These are phyloP conservation scores for Gossypium ekmanianum DNA, from an alignment of 345 rosid species.

Conservation along the genomic window DNA sequence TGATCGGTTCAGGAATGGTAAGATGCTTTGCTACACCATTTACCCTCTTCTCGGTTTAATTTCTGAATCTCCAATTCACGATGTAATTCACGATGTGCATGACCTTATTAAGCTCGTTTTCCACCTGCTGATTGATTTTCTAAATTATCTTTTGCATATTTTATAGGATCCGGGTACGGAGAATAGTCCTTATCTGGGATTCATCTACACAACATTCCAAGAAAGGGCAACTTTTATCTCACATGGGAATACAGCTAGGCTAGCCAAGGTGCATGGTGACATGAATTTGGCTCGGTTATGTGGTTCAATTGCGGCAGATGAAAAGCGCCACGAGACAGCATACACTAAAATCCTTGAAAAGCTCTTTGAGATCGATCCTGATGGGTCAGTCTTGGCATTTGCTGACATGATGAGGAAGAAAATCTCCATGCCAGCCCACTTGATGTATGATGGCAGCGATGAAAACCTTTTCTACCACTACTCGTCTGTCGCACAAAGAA, in stretches of 20 bases:
- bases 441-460: slow-evolving; percentile 5
- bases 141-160: background rate
- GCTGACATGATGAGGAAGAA: slow-evolving; percentile 24
- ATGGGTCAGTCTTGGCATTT: background rate
- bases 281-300: slow-evolving; percentile 74
- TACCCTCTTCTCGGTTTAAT: background rate
- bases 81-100: background rate
- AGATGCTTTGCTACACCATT: slow-evolving; percentile 19
- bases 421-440: slow-evolving; percentile 7
- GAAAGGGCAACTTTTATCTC: slow-evolving; percentile 96
- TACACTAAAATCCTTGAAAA: slow-evolving; percentile 2
- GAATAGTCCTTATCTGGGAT: slow-evolving; percentile 84
- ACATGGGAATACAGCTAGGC: slow-evolving; percentile 91
- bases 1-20: slow-evolving; percentile 70
- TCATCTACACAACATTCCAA: slow-evolving; percentile 92
- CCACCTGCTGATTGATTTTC: background rate
- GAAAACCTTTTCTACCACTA: slow-evolving; percentile 12
- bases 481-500: background rate
- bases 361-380: slow-evolving; percentile 8
- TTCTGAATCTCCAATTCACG: background rate
- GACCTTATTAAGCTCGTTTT: background rate
- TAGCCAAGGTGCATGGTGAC: slow-evolving; percentile 82
- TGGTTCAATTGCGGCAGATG: slow-evolving; percentile 29
- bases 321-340: slow-evolving; percentile 5
- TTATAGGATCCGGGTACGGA: slow-evolving; percentile 76